Base-by-base conservation (phyloP, 1,284 basidiomycete species). In the Trichosporon asahii region DNA sequence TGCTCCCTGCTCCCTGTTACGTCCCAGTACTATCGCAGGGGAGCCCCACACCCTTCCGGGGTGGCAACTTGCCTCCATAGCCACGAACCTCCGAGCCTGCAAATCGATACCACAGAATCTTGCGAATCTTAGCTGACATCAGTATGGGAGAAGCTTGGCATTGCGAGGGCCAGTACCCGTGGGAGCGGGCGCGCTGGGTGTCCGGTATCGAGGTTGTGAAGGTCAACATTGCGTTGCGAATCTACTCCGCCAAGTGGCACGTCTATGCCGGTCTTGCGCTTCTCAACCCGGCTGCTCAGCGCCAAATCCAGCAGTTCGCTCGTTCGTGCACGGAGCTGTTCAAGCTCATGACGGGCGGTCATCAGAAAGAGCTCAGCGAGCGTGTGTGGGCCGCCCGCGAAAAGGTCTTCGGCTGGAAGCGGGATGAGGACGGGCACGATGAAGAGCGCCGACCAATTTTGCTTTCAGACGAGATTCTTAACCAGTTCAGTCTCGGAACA, bases 121-220 rank as follows among this genome's bases (percentile, higher is more conserved):
- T 3, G 3, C 3, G 8, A n/a, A 12, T 44, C 5, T 4, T 44
- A 29, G 27, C 71, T 72, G 60, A 72, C 71, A 37, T 29, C 75
- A 95, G 94, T 76, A 99, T 99, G 97, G 96, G 96, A 15, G 96
- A 94, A 1, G 96, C 96, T 0, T 99, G 97, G 96, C 87, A 89
- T 65, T 88, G 88, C 70, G 87, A 89, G 15, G 84, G 87, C 15
- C 86, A 87, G 25, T 99, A 98, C 81, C 97, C 97, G 1, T 99
- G 96, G 97, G 95, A 98, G 83, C 90, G 93, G 55, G 85, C 86
- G 9, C 89, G 91, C 69, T 98, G 98, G 84, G 93, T 97, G 44
- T 93, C 95, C n/a, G 97, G 97, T 0, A 96, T 99, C 77, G 96
- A 99, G 84, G 96, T 94, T 8, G 94, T 95, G 78, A 99, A 99